A percentile compares a stretch with the other conserved stretches of the same genome.
Evolutionary conservation across 2,329 filamentous ascomycete species (phyloP).

Genomic region (Pestalotiopsis sp.): DNA sequence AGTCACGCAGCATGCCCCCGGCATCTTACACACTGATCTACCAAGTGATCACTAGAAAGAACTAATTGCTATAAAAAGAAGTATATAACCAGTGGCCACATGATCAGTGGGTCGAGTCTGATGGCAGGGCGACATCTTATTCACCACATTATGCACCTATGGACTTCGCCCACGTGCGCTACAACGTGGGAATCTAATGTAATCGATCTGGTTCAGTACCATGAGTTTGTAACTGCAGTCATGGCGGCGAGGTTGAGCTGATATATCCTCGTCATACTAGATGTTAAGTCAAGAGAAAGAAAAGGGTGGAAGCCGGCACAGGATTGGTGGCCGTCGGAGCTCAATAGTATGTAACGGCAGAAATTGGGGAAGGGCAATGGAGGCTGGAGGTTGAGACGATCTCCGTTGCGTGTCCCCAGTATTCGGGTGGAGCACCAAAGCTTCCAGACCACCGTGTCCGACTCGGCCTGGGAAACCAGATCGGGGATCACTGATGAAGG

Average conservation of each 20-base stretch:
- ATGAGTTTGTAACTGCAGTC: no score
- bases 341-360: background rate
- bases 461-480: background rate
- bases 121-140: background rate
- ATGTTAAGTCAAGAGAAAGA: background rate
- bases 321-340: background rate
- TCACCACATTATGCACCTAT: background rate
- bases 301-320: background rate
- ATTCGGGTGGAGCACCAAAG: slow-evolving; percentile 2
- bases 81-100: background rate
- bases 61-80: background rate
- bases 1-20: no score
- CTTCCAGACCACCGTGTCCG: slow-evolving; percentile 10
- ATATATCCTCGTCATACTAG: no score
- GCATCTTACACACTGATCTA: no score
- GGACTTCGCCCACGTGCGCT: background rate
- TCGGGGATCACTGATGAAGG: background rate
- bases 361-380: background rate
- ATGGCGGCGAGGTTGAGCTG: no score
- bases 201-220: background rate
- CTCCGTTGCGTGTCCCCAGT: slow-evolving; percentile 1
- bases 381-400: slow-evolving; percentile 10
- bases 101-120: background rate
- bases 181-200: no score
- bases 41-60: no score